Percentiles rank a stretch among this genome's conserved stretches.
phyloP scores from a whole-genome alignment of 768 basidiomycete species.

The Termitomyces sp. region DNA sequence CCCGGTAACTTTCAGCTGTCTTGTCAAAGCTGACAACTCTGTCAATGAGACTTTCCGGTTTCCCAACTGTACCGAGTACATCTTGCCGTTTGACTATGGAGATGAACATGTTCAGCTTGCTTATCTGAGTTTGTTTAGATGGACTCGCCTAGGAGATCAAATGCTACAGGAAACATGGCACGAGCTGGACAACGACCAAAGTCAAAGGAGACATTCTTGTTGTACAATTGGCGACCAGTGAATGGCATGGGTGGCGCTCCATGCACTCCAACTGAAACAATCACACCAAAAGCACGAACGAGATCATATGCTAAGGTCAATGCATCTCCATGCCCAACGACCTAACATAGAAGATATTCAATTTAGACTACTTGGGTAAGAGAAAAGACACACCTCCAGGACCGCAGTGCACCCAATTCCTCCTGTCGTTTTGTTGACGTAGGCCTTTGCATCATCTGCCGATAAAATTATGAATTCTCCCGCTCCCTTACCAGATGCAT shows the following conservation, averaged over 20 bases:
- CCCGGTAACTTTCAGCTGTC: slow-evolving; percentile 53
- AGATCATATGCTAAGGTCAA: slow-evolving; percentile 63
- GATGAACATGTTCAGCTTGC: neutral
- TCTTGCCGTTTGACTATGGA: slow-evolving; percentile 57
- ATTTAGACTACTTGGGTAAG: neutral
- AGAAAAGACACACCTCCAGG: slow-evolving; percentile 47
- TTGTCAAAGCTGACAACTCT: slow-evolving; percentile 55
- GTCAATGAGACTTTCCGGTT: slow-evolving; percentile 59
- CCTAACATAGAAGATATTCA: slow-evolving; percentile 30
- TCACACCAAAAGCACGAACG: slow-evolving; percentile 70
- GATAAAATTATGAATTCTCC: slow-evolving; percentile 47
- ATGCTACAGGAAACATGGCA: slow-evolving; percentile 68
- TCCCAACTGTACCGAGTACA: slow-evolving; percentile 68
- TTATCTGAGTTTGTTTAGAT: neutral
- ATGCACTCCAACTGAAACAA: slow-evolving; percentile 73
- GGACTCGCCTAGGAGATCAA: slow-evolving; percentile 53
- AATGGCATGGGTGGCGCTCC: slow-evolving; percentile 50
- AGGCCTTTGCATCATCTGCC: slow-evolving; percentile 45
- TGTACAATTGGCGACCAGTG: slow-evolving; percentile 53
- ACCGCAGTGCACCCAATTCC: slow-evolving; percentile 59
- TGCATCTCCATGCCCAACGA: slow-evolving; percentile 66
- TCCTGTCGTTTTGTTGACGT: slow-evolving; percentile 48
- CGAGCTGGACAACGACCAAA: slow-evolving; percentile 82
- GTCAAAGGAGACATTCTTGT: slow-evolving; percentile 75
- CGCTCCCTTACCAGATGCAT: slow-evolving; percentile 33